Evolutionary conservation across 192 early-diverging fungal genomes (phyloP).

Genomic region (Gorgonomyces haynaldii): DNA sequence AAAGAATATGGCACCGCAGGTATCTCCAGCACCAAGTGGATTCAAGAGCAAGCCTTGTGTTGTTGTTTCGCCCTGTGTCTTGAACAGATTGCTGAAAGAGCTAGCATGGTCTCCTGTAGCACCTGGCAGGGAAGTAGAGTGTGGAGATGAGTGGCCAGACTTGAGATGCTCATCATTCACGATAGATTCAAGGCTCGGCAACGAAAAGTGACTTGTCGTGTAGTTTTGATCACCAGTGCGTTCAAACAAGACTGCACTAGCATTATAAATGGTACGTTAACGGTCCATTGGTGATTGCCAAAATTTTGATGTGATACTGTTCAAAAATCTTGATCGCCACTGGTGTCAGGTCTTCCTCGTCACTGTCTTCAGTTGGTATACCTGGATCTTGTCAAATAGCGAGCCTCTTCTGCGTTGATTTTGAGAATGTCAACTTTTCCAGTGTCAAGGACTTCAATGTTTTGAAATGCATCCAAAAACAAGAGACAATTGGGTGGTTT

Average conservation of each 20-base stretch:
- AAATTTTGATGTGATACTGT: slow-evolving; percentile 2
- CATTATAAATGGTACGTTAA: slow-evolving; percentile 1
- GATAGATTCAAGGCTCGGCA: no score
- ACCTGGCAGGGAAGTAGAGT: neutral
- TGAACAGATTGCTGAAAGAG: slow-evolving; percentile 2
- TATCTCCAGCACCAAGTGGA: slow-evolving; percentile 18
- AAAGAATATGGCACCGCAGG: slow-evolving; percentile 15
- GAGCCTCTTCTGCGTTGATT: slow-evolving; percentile 13
- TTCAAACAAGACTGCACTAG: no score
- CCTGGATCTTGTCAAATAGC: neutral
- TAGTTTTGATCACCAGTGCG: no score
- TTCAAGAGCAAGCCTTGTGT: slow-evolving; percentile 10
- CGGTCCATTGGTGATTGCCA: slow-evolving; percentile 18
- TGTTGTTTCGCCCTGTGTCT: neutral
- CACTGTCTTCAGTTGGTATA: neutral
- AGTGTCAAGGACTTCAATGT: slow-evolving; percentile 8
- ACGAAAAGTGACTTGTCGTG: no score
- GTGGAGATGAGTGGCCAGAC: neutral
- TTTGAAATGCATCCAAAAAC: slow-evolving; percentile 9
- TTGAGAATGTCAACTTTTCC: slow-evolving; percentile 14
- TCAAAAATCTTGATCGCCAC: slow-evolving; percentile 2
- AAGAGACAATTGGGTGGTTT: slow-evolving; percentile 7
- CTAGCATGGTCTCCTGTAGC: slow-evolving; percentile 9
- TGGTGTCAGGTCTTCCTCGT: neutral
- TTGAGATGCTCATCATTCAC: no score